Conservation (phyloP, 78 protist species). For the slime mould (Dictyostelium discoideum) region dicty_2.7 NC_007090.3:4767501-4768000, state of each 20-base stretch:
- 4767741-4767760: background rate
- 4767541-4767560: background rate
- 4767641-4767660: background rate
- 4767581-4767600: background rate
- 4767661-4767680: background rate
- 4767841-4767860: too few species aligned
- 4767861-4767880: too few species aligned
- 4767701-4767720: background rate
- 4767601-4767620: background rate
- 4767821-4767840: too few species aligned
- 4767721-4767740: background rate
- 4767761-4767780: background rate
- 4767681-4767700: background rate
- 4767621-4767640: constrained; percentile 30
- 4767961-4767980: too few species aligned
- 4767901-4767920: background rate
- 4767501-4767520: background rate
- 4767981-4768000: too few species aligned
- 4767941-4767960: too few species aligned
- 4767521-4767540: constrained; percentile 50
- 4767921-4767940: too few species aligned
- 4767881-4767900: background rate
- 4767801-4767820: too few species aligned
- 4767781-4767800: too few species aligned
- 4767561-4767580: background rate